Base-by-base conservation (phyloP, 1,284 basidiomycete genomes). In the Mrakiaceae sp. region DNA sequence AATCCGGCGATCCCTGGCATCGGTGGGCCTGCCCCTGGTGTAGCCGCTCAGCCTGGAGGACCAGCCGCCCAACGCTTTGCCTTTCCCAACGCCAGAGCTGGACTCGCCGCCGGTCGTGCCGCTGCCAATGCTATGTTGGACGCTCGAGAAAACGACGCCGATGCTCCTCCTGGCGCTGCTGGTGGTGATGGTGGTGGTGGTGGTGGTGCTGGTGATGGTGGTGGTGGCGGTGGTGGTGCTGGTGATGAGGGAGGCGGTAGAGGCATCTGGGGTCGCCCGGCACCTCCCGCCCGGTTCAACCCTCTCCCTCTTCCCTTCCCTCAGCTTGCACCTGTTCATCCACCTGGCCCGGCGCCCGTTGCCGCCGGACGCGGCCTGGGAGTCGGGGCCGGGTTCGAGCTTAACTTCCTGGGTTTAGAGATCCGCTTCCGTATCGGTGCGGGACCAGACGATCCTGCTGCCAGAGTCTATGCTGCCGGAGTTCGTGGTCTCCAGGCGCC, bases 1-100 rank as follows among this genome's bases (percentile, higher is more conserved):
- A 73, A 74, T 59, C 80, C 80, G 9, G 79, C 80, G 10, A 67
- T 80, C 56, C 77, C 76, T 76, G 80, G 59, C 69, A 74, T 49
- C 14, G 52, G 48, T 70, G 70, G 55, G 11, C 58, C 49, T 27
- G 53, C 53, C 43, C 44, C 43, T 56, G 39, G 27, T 48, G 43
- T 50, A 43, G 9, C 58, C 44, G 44, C 49, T 51, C 57, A 16
- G 46, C 42, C 55, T 27, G 43, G 52, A 46, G 49, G n/a, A 3
- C 12, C 53, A 7, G 47, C 53, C 59, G 11, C 4, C 5, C 10
- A 39, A 50, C 48, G 14, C 46, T 39, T 27, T 27, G 27, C 27
- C 51, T 16, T 27, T 51, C 49, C 7, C 51, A 47, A 27, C 51
- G 27, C 27, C 27, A 27, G 27, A 27, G 27, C 52, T 43, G 53